Conservation (phyloP, 306 rosid species). For the Quercus parvula region DNA sequence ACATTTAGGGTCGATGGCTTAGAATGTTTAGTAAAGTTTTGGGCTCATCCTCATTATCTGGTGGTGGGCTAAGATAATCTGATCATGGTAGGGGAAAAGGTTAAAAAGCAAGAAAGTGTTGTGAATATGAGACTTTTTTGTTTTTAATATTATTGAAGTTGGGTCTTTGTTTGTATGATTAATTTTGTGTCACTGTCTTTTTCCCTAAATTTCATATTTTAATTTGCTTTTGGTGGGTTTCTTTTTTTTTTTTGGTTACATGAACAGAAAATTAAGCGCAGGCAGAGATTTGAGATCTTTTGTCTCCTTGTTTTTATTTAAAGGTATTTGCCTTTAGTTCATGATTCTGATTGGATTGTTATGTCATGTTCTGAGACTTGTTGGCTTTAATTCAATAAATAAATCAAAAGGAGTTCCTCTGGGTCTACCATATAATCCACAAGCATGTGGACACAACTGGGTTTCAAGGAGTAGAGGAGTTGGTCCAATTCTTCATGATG, state of each 20-base stretch:
- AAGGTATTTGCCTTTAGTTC: not conserved
- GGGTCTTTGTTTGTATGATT: constrained; percentile 14
- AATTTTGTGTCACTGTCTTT: constrained; percentile 6
- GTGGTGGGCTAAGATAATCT: not conserved
- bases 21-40: not conserved
- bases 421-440: not conserved
- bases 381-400: not conserved
- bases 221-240: not conserved
- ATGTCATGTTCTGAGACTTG: not conserved
- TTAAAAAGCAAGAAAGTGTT: not conserved
- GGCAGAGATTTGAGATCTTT: not conserved
- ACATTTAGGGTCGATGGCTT: constrained; percentile 39
- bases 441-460: not conserved
- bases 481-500: not conserved
- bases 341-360: not conserved
- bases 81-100: not conserved
- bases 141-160: constrained; percentile 10
- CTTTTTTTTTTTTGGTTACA: not conserved
- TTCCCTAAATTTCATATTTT: not conserved
- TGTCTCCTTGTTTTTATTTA: not conserved
- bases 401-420: not conserved
- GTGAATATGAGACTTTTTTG: constrained; percentile 24
- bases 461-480: not conserved
- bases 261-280: not conserved
- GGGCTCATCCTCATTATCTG: not conserved